A percentile compares a stretch with the other conserved stretches of the same genome.
phyloP scores from a whole-genome alignment of 805 yeast genomes.

The Teunomyces kruisii region DNA sequence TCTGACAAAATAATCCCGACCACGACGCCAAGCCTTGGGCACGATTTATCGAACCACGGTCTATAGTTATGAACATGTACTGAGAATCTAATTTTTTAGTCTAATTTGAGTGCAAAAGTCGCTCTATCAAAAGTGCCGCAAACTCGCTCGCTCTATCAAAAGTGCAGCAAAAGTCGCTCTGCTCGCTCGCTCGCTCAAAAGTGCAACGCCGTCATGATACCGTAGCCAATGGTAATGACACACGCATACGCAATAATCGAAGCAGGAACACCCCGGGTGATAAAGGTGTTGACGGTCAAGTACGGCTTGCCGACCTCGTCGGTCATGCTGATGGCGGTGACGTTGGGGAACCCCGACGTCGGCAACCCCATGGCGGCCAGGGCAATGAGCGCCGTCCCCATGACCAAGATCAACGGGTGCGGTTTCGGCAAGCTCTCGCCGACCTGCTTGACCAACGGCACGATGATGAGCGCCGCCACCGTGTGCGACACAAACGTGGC shows the following conservation, averaged over 20 bases:
- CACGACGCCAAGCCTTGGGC: too few relatives aligned
- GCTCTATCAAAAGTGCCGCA: too few relatives aligned
- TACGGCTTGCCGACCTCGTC: slow-evolving; percentile 92
- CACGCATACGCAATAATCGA: slow-evolving; percentile 70
- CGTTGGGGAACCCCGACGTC: slow-evolving; percentile 96
- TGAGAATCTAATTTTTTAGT: too few relatives aligned
- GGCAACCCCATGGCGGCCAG: slow-evolving; percentile 98
- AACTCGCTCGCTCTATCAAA: too few relatives aligned
- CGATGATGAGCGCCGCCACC: slow-evolving; percentile 90
- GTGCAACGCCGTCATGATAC: slow-evolving; percentile 48
- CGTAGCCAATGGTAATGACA: slow-evolving; percentile 77
- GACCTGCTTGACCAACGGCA: slow-evolving; percentile 87
- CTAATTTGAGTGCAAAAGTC: too few relatives aligned
- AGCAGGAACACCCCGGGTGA: slow-evolving; percentile 87
- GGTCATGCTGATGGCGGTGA: slow-evolving; percentile 92
- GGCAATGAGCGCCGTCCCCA: slow-evolving; percentile 66
- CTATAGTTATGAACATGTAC: too few relatives aligned
- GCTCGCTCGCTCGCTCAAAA: too few relatives aligned
- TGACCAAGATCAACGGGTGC: slow-evolving; percentile 80
- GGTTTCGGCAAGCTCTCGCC: slow-evolving; percentile 76
- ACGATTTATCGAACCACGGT: too few relatives aligned
- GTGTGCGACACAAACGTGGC: slow-evolving; percentile 97
- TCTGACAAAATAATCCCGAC: too few relatives aligned
- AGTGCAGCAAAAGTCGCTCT: too few relatives aligned
- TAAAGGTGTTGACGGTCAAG: slow-evolving; percentile 80